Base-by-base conservation (phyloP, 2,329 filamentous ascomycete species). In the Dactylellina cionopaga region DNA sequence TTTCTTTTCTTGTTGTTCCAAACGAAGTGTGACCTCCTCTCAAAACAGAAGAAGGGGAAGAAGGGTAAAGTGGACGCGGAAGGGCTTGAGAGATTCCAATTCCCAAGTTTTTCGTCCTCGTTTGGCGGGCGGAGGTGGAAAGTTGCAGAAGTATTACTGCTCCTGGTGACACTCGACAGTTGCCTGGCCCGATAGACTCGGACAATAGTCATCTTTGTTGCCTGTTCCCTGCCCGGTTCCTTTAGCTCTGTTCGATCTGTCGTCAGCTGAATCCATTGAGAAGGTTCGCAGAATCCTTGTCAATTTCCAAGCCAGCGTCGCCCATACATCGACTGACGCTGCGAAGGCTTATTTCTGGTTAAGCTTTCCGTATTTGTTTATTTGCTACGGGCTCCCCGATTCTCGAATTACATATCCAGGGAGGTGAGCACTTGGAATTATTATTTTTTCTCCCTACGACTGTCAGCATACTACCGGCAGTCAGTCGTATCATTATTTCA, bases 281-380 rank as follows among this genome's bases (percentile, higher is more conserved):
- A 24, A 44, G 25, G 46, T 60, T 31, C 27, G 54, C 35, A 33
- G 46, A 25, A 49, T 41, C 64, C 55, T 10, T 47, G 55, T 62
- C 49, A 31, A 39, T 33, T 55, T 51, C 65, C 65, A 70, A 62
- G 64, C 64, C 54, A 62, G 49, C 52, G 37, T 51, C 31, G 46
- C 46, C 46, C 47, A 62, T 52, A 47, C 24, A 49, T 55, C 25
- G 41, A 39, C 39, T 41, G 33, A 60, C 46, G 52, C 47, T 54
- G 41, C 65, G 49, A 71, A 71, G 56, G 66, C 66, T 71, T 71
- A 47, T 71, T 71, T 63, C 49, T 49, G 64, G 58, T 41, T 56
- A 71, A 71, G 66, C 66, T 71, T 71, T 71, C 31, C 65, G 19
- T 43, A 51, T 58, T 51, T 64, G 43, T 51, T 35, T 64, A 52